These are phyloP conservation scores for Ophiorrhiza pumila DNA, from an alignment of 257 asterid species.

Conservation along the genomic window DNA sequence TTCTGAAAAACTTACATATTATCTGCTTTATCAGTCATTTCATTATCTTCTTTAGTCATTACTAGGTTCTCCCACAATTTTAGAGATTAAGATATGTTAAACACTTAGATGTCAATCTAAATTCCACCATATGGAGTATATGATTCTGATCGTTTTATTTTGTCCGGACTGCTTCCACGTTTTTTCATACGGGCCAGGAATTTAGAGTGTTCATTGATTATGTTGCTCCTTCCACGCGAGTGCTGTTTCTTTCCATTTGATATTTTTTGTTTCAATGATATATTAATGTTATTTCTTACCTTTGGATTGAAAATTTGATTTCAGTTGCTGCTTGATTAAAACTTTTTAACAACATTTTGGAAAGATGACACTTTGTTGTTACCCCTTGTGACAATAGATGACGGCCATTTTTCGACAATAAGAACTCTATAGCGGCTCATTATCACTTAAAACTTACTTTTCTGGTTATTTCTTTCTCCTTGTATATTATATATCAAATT, in stretches of 20 bases:
- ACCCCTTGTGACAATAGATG: neutral
- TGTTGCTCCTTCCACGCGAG: neutral
- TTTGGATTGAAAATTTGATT: neutral
- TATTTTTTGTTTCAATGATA: neutral
- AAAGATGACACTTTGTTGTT: neutral
- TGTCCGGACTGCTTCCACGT: neutral
- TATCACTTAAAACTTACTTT: neutral
- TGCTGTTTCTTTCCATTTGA: neutral
- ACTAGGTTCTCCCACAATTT: neutral
- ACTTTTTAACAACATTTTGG: neutral
- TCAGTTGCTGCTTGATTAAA: neutral
- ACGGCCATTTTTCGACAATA: neutral
- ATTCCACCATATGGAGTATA: neutral
- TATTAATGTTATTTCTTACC: neutral
- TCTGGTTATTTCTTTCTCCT: neutral
- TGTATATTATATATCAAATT: neutral
- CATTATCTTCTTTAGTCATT: neutral
- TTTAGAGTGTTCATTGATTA: neutral
- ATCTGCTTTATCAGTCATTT: neutral
- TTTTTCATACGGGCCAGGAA: neutral
- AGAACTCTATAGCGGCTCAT: neutral
- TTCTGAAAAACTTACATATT: neutral
- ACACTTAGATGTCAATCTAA: neutral
- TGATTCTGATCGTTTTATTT: neutral
- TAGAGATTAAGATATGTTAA: neutral